Conservation (phyloP, 257 asterid genomes). For the Lantana camara region DNA sequence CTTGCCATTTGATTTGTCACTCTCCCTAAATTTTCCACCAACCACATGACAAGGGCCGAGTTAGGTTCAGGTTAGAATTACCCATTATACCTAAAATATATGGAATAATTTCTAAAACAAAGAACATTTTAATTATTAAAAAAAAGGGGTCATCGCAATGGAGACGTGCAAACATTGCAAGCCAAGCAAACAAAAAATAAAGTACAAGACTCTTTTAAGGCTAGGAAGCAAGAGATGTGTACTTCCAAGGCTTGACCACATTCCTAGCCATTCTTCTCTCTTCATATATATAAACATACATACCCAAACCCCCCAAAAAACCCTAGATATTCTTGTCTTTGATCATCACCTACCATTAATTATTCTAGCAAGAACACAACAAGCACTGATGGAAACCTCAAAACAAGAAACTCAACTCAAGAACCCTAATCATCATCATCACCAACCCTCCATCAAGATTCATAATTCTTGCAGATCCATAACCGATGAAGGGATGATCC, state of each 20-base stretch:
- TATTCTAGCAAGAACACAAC: neutral
- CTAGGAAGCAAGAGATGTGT: slow-evolving; percentile 21
- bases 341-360: neutral
- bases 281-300: neutral
- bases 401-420: slow-evolving; percentile 11
- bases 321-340: too few relatives aligned
- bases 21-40: too few relatives aligned
- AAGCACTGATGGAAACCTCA: slow-evolving; percentile 18
- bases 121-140: too few relatives aligned
- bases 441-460: slow-evolving; percentile 4
- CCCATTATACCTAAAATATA: too few relatives aligned
- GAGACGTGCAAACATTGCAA: slow-evolving; percentile 39
- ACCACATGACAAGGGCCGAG: too few relatives aligned
- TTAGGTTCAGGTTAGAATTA: too few relatives aligned
- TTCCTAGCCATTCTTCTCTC: neutral
- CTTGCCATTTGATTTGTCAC: too few relatives aligned
- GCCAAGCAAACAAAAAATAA: slow-evolving; percentile 34
- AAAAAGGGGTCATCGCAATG: too few relatives aligned
- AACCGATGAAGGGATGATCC: neutral
- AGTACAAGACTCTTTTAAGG: slow-evolving; percentile 11
- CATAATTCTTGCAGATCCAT: neutral
- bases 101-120: too few relatives aligned
- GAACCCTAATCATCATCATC: neutral
- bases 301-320: neutral
- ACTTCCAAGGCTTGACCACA: slow-evolving; percentile 7